Conservation (phyloP, 352 stramenopile genomes). For the Phytopythium aichiense region DNA sequence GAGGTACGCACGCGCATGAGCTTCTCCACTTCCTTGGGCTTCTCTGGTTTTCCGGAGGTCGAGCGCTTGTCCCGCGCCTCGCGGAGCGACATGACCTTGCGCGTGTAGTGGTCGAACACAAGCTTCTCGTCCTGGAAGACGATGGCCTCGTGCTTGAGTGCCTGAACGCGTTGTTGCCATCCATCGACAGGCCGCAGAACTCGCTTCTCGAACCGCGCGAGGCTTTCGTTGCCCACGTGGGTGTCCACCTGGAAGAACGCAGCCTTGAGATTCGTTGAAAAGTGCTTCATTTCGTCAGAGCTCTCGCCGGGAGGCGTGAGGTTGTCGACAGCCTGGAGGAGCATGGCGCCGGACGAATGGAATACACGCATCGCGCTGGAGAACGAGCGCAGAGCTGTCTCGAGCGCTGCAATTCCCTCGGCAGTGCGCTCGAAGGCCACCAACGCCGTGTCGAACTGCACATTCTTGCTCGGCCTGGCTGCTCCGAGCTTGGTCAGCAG, state of each 20-base stretch:
- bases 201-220: slow-evolving; percentile 51
- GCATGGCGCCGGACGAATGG: slow-evolving; percentile 46
- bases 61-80: slow-evolving; percentile 63
- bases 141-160: slow-evolving; percentile 40
- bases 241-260: slow-evolving; percentile 59
- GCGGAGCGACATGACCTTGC: slow-evolving; percentile 61
- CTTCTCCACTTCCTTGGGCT: slow-evolving; percentile 72
- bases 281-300: slow-evolving; percentile 55
- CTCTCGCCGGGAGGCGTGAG: slow-evolving; percentile 25
- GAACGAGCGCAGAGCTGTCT: slow-evolving; percentile 51
- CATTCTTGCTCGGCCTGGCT: slow-evolving; percentile 73
- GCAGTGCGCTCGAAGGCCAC: slow-evolving; percentile 60
- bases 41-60: slow-evolving; percentile 46
- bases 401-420: slow-evolving; percentile 36
- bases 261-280: slow-evolving; percentile 52
- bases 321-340: slow-evolving; percentile 52
- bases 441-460: slow-evolving; percentile 64
- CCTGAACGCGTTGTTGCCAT: slow-evolving; percentile 45
- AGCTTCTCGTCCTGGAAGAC: slow-evolving; percentile 64
- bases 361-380: slow-evolving; percentile 53
- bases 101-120: slow-evolving; percentile 76
- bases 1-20: slow-evolving; percentile 43
- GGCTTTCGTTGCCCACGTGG: slow-evolving; percentile 43
- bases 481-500: slow-evolving; percentile 61
- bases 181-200: slow-evolving; percentile 51